Evolutionary conservation across 176 grass and related monocot species (phyloP).

Genomic region (Carex myosuroides): DNA sequence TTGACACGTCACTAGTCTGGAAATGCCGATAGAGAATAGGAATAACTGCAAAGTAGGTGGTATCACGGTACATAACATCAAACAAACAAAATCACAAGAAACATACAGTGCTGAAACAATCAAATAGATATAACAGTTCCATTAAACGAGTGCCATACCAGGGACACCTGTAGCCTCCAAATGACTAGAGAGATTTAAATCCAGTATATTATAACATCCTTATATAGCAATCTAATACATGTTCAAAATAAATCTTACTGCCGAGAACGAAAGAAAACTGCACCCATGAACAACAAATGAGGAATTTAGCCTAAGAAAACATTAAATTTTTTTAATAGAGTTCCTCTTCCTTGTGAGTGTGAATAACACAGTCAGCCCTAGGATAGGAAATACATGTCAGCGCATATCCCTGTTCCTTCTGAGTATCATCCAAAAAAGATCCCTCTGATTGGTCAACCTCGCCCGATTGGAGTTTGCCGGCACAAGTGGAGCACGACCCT

Average conservation of each 20-base stretch:
- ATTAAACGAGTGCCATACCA: not conserved
- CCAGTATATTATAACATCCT: not conserved
- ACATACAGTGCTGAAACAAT: not conserved
- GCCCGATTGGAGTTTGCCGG: constrained; percentile 46
- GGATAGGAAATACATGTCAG: constrained; percentile 67
- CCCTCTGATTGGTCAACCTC: constrained; percentile 79
- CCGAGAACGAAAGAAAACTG: not conserved
- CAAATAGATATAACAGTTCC: not conserved
- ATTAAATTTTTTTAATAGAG: constrained; percentile 29
- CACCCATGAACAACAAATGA: not conserved
- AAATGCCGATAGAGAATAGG: not conserved
- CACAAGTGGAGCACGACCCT: constrained; percentile 62
- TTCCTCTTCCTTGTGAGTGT: constrained; percentile 73
- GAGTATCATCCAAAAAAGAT: constrained; percentile 59
- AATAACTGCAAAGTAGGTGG: not conserved
- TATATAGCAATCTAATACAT: not conserved
- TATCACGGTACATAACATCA: not conserved
- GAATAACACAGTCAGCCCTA: constrained; percentile 50
- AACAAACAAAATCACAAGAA: no score
- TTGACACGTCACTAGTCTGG: not conserved
- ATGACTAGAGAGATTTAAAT: not conserved
- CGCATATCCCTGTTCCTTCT: constrained; percentile 47
- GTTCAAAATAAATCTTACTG: not conserved
- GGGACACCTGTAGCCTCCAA: not conserved
- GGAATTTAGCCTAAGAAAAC: not conserved